Base-by-base conservation (phyloP, 2,329 filamentous ascomycete species). In the Talaromyces islandicus region DNA sequence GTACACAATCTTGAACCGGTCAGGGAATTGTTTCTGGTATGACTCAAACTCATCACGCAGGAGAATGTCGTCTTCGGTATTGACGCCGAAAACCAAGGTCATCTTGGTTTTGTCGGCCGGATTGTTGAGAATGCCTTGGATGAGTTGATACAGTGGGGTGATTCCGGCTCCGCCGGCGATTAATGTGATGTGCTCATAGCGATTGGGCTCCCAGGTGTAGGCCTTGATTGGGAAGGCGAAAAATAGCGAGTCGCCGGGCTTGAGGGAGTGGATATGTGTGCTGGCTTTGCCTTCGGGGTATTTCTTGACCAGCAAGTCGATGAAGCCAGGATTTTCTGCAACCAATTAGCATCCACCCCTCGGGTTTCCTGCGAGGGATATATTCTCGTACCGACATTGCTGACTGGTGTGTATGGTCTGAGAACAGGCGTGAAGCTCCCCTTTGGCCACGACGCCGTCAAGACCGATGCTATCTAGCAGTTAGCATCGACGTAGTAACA, bases 161-260 rank as follows among this genome's bases (percentile, higher is more conserved):
- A 91, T 89, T 19, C 88, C 88, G 0, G 86, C 87, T 12, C 88
- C 88, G 51, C 88, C 88, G 0, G 88, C 88, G 50, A 91, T 82
- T 43, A 90, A 78, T 2, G 84, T 82, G n/a, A 91, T 72, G 63
- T 83, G 79, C 72, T 77, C 69, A 75, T 73, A 67, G 57, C 72
- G 65, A 58, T 77, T 77, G 29, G 82, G 75, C 24, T 76, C 80
- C 81, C 83, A 88, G 35, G 72, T 67, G 69, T 83, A 82, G 27
- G 80, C 82, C 19, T 77, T 78, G 4, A 90, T 73, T 4, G 82
- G 77, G 0, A 78, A 77, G 6, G 82, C 77, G 65, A 90, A 85
- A 48, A 80, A 80, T 12, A 90, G 76, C 2, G 74, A 79, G 63
- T 88, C 81, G 30, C 87, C 88, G 0, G 87, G 87, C 17, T 75